Base-by-base conservation (phyloP, 78 protist species). In the Cyanophora paradoxa region DNA sequence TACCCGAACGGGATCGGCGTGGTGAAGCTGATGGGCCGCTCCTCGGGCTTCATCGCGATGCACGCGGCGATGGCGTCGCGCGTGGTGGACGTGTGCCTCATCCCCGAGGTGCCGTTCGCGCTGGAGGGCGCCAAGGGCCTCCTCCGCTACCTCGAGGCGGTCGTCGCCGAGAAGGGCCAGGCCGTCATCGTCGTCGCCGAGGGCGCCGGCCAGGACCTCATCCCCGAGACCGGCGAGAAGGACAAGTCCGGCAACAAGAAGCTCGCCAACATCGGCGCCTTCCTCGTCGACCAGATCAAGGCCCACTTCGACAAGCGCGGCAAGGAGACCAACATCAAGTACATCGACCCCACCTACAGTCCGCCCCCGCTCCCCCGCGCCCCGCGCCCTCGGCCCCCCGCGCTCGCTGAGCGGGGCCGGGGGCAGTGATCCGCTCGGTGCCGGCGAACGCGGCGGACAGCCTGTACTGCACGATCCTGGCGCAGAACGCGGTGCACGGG, bases 11-110 rank as follows among this genome's bases (percentile, higher is more conserved):
- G 88, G 33, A 41, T 83, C 63, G 83, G 78, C 31, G 46, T 86
- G 14, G 91, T 86, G 33, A 78, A 79, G 81, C 62, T 86, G 58
- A 86, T 86, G 91, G 91, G 91, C 61, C 77, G 91, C 1, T 65
- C 73, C 33, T 30, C 67, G 0, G 90, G 91, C 24, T 86, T 82
- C 78, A 56, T 86, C 0, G 91, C 91, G 3, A 16, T 46, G 58
- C 48, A 82, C 52, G 81, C 86, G 14, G 13, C 91, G 33, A 42
- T 86, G 30, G 74, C 83, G 7, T 62, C 80, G 6, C 14, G 33
- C 72, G 37, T 44, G 37, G 80, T 75, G 42, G 73, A 75, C 73
- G 28, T 79, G 16, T 42, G 63, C 46, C 72, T 86, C 20, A 33
- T 86, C n/a, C 91, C 91, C 26, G 91, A 86, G 76, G 73, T 68